A percentile compares a stretch with the other conserved stretches of the same genome.
phyloP scores from a whole-genome alignment of 2,329 filamentous ascomycete genomes.

The Geoglossum cookeanum region DNA sequence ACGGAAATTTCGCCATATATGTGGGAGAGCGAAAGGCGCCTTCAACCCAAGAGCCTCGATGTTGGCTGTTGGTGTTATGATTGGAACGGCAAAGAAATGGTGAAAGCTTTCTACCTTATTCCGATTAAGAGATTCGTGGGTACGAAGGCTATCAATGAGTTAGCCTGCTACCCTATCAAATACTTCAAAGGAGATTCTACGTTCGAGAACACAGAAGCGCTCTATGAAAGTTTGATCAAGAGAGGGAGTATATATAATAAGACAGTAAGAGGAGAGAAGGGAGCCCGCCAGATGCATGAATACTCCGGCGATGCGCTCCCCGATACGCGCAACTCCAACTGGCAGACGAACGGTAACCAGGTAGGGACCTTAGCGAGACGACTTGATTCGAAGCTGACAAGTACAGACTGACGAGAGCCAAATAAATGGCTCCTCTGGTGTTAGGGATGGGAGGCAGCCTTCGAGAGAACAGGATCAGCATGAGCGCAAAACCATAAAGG shows the following conservation, averaged over 20 bases:
- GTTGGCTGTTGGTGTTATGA: neutral
- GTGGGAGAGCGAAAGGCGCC: neutral
- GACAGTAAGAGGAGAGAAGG: slow-evolving; percentile 22
- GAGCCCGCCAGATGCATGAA: slow-evolving; percentile 13
- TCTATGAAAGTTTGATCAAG: slow-evolving; percentile 23
- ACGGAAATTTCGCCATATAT: neutral
- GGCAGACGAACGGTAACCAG: neutral
- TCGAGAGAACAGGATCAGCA: too few species aligned
- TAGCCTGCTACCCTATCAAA: slow-evolving; percentile 7
- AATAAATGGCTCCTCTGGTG: too few species aligned
- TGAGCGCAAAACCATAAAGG: neutral
- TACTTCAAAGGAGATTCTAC: slow-evolving; percentile 17
- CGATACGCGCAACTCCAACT: neutral
- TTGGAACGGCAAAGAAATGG: neutral
- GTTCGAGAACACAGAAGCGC: slow-evolving; percentile 16
- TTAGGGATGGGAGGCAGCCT: neutral
- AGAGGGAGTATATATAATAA: slow-evolving; percentile 28
- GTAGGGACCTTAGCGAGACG: neutral
- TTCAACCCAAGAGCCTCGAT: neutral
- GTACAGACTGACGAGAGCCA: too few species aligned
- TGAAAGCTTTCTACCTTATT: neutral
- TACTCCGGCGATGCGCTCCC: neutral
- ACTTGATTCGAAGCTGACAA: neutral
- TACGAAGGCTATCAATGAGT: neutral
- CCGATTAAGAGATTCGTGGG: neutral